phyloP scores from a whole-genome alignment of 129 eudicot genomes.

The Logfia minima region DNA sequence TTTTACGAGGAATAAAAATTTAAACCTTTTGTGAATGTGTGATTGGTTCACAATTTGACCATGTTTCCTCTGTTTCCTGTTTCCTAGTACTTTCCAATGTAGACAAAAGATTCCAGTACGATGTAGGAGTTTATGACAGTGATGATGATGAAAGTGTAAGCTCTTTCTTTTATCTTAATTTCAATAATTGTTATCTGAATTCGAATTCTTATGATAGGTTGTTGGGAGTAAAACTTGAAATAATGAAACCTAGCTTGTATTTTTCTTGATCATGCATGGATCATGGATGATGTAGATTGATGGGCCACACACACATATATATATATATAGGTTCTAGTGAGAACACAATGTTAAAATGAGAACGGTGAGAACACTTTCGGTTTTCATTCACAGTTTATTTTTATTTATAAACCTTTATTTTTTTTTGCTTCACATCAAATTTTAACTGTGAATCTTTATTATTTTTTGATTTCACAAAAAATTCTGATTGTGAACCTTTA shows the following conservation, averaged over 20 bases:
- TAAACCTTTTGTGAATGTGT: neutral
- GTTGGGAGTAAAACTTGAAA: neutral
- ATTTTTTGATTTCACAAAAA: too few relatives aligned
- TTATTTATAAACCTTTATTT: too few relatives aligned
- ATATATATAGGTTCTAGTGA: too few relatives aligned
- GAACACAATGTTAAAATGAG: too few relatives aligned
- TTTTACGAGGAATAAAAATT: neutral
- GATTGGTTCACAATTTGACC: neutral
- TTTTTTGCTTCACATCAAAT: too few relatives aligned
- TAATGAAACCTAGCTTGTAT: neutral
- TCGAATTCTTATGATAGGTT: neutral
- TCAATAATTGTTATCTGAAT: neutral
- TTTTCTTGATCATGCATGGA: conserved; percentile 8
- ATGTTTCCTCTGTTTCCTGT: neutral
- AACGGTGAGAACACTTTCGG: too few relatives aligned
- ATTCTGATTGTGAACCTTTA: too few relatives aligned
- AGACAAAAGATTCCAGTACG: conserved; percentile 81
- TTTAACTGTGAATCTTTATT: too few relatives aligned
- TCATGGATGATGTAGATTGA: neutral
- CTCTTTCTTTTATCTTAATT: neutral
- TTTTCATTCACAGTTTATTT: too few relatives aligned
- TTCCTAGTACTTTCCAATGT: conserved; percentile 71
- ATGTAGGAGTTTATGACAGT: conserved; percentile 73
- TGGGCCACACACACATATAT: neutral
- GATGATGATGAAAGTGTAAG: conserved; percentile 73